Conservation (phyloP, 2,329 filamentous ascomycete genomes). For the Cercospora beticola region DNA sequence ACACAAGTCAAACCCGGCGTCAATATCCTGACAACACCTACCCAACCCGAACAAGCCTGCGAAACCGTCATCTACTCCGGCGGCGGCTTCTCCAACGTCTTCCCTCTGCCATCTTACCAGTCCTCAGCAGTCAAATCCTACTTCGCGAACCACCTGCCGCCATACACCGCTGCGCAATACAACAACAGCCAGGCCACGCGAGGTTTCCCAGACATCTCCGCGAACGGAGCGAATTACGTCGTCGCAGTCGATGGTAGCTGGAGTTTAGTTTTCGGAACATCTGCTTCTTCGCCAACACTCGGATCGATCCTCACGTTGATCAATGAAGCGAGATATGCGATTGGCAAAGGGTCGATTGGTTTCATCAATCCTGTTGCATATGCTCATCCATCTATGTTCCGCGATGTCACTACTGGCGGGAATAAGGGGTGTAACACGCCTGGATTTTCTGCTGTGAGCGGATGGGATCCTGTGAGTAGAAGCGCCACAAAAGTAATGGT, state of each 20-base stretch:
- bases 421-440: slow-evolving; percentile 43
- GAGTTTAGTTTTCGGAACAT: slow-evolving; percentile 52
- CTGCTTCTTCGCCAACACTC: slow-evolving; percentile 52
- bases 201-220: slow-evolving; percentile 39
- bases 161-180: slow-evolving; percentile 22
- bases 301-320: slow-evolving; percentile 51
- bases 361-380: slow-evolving; percentile 41
- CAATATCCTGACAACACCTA: slow-evolving; percentile 26
- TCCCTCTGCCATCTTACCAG: slow-evolving; percentile 52
- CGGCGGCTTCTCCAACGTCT: slow-evolving; percentile 54
- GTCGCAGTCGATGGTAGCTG: slow-evolving; percentile 48
- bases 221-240: slow-evolving; percentile 38
- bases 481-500: neutral
- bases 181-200: slow-evolving; percentile 25
- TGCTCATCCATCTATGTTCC: slow-evolving; percentile 42
- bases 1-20: slow-evolving; percentile 38
- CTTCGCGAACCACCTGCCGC: slow-evolving; percentile 43
- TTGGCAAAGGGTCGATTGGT: slow-evolving; percentile 43
- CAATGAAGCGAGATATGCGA: slow-evolving; percentile 42
- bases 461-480: slow-evolving; percentile 34
- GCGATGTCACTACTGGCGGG: slow-evolving; percentile 42
- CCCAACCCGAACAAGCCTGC: slow-evolving; percentile 47
- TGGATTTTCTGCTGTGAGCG: slow-evolving; percentile 30
- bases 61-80: slow-evolving; percentile 47
- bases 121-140: slow-evolving; percentile 42